phyloP scores from a whole-genome alignment of 2,329 filamentous ascomycete species.

The Orbilia ellipsospora region DNA sequence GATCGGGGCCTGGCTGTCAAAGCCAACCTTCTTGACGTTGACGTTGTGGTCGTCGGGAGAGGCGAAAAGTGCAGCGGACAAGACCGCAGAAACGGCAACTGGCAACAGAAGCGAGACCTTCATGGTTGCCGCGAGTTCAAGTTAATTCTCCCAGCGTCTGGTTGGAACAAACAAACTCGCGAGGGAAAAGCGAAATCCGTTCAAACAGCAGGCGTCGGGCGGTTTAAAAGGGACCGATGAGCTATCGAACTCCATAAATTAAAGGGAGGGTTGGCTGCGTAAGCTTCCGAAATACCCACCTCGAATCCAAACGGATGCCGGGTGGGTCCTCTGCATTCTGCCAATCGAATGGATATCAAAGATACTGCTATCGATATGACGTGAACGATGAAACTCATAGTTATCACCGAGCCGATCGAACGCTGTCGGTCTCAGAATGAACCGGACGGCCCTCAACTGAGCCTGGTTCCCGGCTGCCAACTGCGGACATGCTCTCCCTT shows the following conservation, averaged over 20 bases:
- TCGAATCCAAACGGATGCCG: not conserved
- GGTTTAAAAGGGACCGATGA: too few relatives aligned
- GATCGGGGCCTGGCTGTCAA: slow-evolving; percentile 45
- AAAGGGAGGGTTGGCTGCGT: not conserved
- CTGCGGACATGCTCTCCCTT: too few relatives aligned
- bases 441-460: not conserved
- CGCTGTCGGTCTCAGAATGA: not conserved
- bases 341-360: not conserved
- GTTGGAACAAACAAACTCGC: not conserved
- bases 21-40: slow-evolving; percentile 23
- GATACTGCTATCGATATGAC: slow-evolving; percentile 8
- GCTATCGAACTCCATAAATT: too few relatives aligned
- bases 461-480: not conserved
- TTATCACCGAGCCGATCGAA: too few relatives aligned
- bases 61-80: slow-evolving; percentile 43
- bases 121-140: slow-evolving; percentile 21
- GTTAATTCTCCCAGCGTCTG: not conserved
- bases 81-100: slow-evolving; percentile 37
- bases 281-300: not conserved
- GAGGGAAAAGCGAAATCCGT: not conserved
- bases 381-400: not conserved
- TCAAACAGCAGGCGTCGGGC: too few relatives aligned
- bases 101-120: slow-evolving; percentile 52
- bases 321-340: slow-evolving; percentile 3
- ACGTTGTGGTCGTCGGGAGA: slow-evolving; percentile 41